Base-by-base conservation (phyloP, 1,284 basidiomycete species). In the Trichosporon sp. region DNA sequence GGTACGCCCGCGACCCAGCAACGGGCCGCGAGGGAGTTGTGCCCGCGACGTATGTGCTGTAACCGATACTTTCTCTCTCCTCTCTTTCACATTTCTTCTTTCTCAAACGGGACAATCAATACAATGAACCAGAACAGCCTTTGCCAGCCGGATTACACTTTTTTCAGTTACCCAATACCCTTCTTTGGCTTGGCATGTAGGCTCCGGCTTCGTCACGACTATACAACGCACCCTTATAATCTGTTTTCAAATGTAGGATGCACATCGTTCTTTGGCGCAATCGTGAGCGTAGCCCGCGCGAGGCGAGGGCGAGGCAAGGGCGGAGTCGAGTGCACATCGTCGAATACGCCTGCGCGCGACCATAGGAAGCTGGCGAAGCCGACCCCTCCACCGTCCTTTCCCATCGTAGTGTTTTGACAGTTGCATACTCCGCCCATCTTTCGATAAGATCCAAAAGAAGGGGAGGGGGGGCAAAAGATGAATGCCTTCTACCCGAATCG, bases 11-110 rank as follows among this genome's bases (percentile, higher is more conserved):
- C 63, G 92, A 95, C 80, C 85, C 89, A 26, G 88, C 88, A 68
- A 90, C 90, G 67, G 91, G 92, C 16, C 87, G 86, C 67, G 92
- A 95, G 84, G 93, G 93, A 37, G 91, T 95, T 31, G 91, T 96
- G 67, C 93, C 93, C 5, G 91, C 92, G 66, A 90, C 93, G 72
- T 96, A 94, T 77, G 81, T 80, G 80, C 71, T 78, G 80, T 80
- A 2, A 32, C 7, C 40, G 31, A 11, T 32, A 7, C 4, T 61
- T 12, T 66, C 40, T 43, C 2, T n/a, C 26, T 51, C 40, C 32
- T n/a, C 21, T 54, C 21, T 54, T 37, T 4, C 12, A 35, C 26
- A 48, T 19, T 43, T 7, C n/a, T 21, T n/a, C 35, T 10, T 54
- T 54, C 19, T 40, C 38, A 40, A 54, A 10, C 56, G 56, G 56